phyloP scores from a whole-genome alignment of 148 eudicot genomes.

The Pharnaceum exiguum region DNA sequence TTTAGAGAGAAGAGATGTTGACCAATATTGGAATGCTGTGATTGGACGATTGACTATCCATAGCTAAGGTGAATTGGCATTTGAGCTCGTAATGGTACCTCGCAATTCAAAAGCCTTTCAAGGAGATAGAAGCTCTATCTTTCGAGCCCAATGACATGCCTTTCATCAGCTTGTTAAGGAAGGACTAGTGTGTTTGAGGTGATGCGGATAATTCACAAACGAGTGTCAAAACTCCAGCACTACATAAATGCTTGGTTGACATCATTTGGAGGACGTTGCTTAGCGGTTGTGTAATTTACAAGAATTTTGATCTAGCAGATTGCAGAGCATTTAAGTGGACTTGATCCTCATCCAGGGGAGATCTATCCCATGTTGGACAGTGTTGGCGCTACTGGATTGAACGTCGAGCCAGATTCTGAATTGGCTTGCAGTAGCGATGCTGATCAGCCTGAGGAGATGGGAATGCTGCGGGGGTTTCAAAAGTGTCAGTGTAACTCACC shows the following conservation, averaged over 20 bases:
- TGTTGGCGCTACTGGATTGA: slow-evolving; percentile 22
- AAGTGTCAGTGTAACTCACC: too few relatives aligned
- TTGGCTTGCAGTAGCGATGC: slow-evolving; percentile 9
- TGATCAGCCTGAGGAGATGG: too few relatives aligned
- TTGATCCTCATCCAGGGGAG: slow-evolving; percentile 37
- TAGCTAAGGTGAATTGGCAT: slow-evolving; percentile 57
- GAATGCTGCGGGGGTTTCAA: too few relatives aligned
- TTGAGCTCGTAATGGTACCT: too few relatives aligned
- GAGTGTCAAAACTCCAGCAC: slow-evolving; percentile 65
- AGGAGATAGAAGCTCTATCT: slow-evolving; percentile 44
- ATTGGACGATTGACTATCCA: slow-evolving; percentile 75
- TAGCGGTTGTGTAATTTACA: slow-evolving; percentile 45
- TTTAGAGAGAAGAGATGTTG: slow-evolving; percentile 35
- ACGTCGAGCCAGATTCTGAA: slow-evolving; percentile 18
- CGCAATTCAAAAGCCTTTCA: too few relatives aligned
- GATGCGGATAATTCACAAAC: slow-evolving; percentile 53
- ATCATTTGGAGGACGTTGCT: slow-evolving; percentile 65
- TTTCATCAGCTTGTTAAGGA: slow-evolving; percentile 64
- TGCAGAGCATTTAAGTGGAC: slow-evolving; percentile 40
- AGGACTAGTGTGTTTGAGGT: slow-evolving; percentile 61
- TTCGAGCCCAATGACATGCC: slow-evolving; percentile 67
- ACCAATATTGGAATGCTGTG: slow-evolving; percentile 88
- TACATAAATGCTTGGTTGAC: slow-evolving; percentile 80
- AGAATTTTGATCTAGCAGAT: slow-evolving; percentile 32
- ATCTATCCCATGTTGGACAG: slow-evolving; percentile 37